Percentiles rank a stretch among this genome's conserved stretches.
Conservation (phyloP, 192 early-diverging fungal species). For the Dispira parvispora region DNA sequence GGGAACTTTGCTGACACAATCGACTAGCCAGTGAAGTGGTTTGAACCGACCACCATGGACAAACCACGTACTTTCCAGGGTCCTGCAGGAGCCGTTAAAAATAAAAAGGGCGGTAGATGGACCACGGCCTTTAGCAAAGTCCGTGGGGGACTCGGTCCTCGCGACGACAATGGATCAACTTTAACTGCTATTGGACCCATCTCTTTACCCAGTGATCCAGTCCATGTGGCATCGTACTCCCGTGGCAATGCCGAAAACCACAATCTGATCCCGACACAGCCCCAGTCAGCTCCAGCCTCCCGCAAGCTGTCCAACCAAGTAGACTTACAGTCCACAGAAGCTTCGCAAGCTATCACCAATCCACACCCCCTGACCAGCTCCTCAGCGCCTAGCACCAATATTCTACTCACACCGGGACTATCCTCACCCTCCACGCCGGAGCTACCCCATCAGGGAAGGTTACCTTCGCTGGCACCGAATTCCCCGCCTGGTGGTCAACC, state of each 20-base stretch:
- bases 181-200: not conserved
- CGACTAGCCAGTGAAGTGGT: too few species aligned
- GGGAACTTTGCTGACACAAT: too few species aligned
- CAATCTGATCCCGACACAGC: not conserved
- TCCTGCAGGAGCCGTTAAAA: too few species aligned
- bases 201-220: constrained; percentile 2
- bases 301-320: not conserved
- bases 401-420: too few species aligned
- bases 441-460: not conserved
- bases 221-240: constrained; percentile 1
- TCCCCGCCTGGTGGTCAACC: not conserved
- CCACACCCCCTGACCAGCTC: not conserved
- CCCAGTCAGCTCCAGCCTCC: not conserved
- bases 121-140: not conserved
- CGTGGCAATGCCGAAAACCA: not conserved
- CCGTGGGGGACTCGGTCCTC: not conserved
- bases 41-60: too few species aligned
- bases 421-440: not conserved
- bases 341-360: not conserved
- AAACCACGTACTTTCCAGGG: too few species aligned
- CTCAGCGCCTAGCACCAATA: too few species aligned
- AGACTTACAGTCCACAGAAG: not conserved
- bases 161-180: not conserved
- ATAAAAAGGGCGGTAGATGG: not conserved
- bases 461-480: not conserved